A percentile compares a stretch with the other conserved stretches of the same genome.
These are phyloP conservation scores for Scedosporium aurantiacum DNA, from an alignment of 2,329 filamentous ascomycete species.

Conservation along the genomic window DNA sequence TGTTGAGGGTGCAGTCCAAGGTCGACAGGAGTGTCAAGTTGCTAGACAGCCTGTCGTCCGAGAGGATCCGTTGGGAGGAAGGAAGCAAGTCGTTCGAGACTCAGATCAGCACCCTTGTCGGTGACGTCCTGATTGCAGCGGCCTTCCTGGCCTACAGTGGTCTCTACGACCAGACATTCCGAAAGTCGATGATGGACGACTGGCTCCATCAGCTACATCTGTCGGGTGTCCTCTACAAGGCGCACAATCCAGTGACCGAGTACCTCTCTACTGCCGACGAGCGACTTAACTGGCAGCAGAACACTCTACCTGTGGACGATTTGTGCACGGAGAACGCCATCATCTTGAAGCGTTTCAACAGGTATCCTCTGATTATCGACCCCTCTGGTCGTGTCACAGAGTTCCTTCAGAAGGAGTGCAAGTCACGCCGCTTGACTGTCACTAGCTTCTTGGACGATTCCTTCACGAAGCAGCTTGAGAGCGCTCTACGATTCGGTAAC, in stretches of 20 bases:
- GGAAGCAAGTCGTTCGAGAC: slow-evolving; percentile 97
- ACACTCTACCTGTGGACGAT: slow-evolving; percentile 88
- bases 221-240: slow-evolving; percentile 89
- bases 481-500: slow-evolving; percentile 92
- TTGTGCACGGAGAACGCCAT: slow-evolving; percentile 98
- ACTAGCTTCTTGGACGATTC: slow-evolving; percentile 97
- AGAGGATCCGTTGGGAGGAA: slow-evolving; percentile 88
- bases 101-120: slow-evolving; percentile 91
- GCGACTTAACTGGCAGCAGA: slow-evolving; percentile 86
- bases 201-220: slow-evolving; percentile 89
- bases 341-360: slow-evolving; percentile 92
- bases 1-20: slow-evolving; percentile 94
- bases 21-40: slow-evolving; percentile 91
- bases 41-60: slow-evolving; percentile 88
- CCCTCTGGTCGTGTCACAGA: slow-evolving; percentile 91
- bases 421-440: slow-evolving; percentile 73
- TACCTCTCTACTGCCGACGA: slow-evolving; percentile 96
- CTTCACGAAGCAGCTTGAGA: slow-evolving; percentile 96
- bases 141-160: slow-evolving; percentile 95
- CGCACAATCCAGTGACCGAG: slow-evolving; percentile 87
- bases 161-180: slow-evolving; percentile 95
- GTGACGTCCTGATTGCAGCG: slow-evolving; percentile 90
- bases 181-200: slow-evolving; percentile 94
- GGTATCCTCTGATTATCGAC: slow-evolving; percentile 96
- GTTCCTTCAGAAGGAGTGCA: slow-evolving; percentile 89